A percentile compares a stretch with the other conserved stretches of the same genome.
Evolutionary conservation across 148 eudicot genomes (phyloP).

Genomic region (Polygonum maritimum): DNA sequence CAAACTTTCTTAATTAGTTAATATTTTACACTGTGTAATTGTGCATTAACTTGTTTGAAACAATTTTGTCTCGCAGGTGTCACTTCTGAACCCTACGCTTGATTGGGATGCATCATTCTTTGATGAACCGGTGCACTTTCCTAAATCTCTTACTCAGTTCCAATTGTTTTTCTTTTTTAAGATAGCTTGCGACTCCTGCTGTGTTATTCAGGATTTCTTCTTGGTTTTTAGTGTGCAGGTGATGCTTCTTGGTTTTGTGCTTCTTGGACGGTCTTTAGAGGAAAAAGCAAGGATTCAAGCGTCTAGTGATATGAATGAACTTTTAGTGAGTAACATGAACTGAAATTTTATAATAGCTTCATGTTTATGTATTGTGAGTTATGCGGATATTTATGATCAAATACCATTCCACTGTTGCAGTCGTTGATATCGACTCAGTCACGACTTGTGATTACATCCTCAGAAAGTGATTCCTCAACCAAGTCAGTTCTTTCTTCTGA

Average conservation of each 20-base stretch:
- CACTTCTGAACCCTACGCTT: slow-evolving; percentile 72
- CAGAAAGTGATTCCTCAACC: slow-evolving; percentile 43
- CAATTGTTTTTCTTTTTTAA: neutral
- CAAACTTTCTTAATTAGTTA: neutral
- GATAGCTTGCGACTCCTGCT: neutral
- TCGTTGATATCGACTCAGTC: slow-evolving; percentile 76
- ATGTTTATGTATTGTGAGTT: neutral
- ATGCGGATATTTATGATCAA: slow-evolving; percentile 14
- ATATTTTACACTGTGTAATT: neutral
- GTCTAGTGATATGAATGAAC: slow-evolving; percentile 93
- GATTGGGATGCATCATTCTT: slow-evolving; percentile 91
- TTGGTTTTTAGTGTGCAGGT: slow-evolving; percentile 79
- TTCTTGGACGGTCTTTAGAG: slow-evolving; percentile 84
- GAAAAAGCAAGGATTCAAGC: slow-evolving; percentile 83
- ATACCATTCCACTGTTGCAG: slow-evolving; percentile 33
- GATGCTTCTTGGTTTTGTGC: slow-evolving; percentile 96
- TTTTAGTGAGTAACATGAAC: slow-evolving; percentile 42
- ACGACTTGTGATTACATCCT: slow-evolving; percentile 73
- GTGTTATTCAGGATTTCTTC: slow-evolving; percentile 19
- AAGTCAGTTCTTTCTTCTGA: slow-evolving; percentile 63
- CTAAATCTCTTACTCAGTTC: neutral
- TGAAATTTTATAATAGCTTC: neutral
- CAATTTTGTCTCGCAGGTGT: slow-evolving; percentile 38
- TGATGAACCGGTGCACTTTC: slow-evolving; percentile 85
- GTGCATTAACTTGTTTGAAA: neutral